Evolutionary conservation across 1,284 basidiomycete genomes (phyloP).

Genomic region (Sparassis latifolia): DNA sequence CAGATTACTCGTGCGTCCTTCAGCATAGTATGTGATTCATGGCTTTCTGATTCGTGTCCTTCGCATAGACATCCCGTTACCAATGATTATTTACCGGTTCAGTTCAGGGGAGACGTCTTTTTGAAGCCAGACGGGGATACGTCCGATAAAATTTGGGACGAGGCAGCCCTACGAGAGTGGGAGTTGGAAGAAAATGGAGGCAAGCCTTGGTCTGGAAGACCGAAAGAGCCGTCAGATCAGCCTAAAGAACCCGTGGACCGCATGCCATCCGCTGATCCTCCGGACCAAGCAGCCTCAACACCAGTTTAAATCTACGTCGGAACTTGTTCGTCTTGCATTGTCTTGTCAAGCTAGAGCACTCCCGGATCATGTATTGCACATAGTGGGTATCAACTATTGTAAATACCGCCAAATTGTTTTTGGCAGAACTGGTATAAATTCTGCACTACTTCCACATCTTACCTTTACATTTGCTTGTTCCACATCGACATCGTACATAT

Average conservation of each 20-base stretch:
- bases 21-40: background rate
- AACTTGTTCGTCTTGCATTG: background rate
- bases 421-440: no score
- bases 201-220: conserved; percentile 56
- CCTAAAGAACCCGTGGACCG: no score
- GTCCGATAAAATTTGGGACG: conserved; percentile 66
- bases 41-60: background rate
- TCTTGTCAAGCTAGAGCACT: no score
- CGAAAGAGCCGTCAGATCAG: background rate
- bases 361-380: no score
- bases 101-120: conserved; percentile 40
- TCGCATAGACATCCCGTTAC: conserved; percentile 60
- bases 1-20: conserved; percentile 54
- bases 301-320: background rate
- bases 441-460: conserved; percentile 23
- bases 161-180: conserved; percentile 67
- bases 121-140: conserved; percentile 47
- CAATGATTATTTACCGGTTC: conserved; percentile 52
- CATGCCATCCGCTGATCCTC: no score
- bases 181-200: conserved; percentile 62
- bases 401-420: no score
- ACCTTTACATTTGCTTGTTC: conserved; percentile 30
- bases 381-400: no score
- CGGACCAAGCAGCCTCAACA: background rate
- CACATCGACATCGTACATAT: conserved; percentile 47